Percentiles rank a stretch among this genome's conserved stretches.
Evolutionary conservation across 495 filamentous ascomycete genomes (phyloP).

Genomic region (Neurospora sp.): DNA sequence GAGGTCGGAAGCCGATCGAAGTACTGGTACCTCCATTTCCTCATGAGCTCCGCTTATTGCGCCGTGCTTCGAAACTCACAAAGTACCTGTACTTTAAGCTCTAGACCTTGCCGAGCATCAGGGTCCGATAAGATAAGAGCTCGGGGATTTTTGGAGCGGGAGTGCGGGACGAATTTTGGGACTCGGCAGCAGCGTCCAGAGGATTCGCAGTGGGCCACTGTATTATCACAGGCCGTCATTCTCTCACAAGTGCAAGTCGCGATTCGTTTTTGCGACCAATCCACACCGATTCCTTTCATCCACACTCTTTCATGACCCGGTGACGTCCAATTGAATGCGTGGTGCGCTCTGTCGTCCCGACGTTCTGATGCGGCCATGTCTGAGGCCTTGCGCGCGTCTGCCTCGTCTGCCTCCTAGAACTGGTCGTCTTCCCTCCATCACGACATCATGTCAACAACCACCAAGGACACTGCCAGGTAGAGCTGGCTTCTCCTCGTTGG

Average conservation of each 20-base stretch:
- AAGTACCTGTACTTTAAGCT: background rate
- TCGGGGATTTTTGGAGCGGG: constrained; percentile 4
- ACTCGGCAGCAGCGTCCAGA: background rate
- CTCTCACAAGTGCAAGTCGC: background rate
- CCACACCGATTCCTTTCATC: background rate
- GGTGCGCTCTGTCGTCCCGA: constrained; percentile 13
- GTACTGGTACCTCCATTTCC: background rate
- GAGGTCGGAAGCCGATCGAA: background rate
- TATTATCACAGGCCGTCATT: background rate
- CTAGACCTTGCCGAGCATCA: background rate
- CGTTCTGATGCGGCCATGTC: constrained; percentile 24
- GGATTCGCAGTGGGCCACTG: background rate
- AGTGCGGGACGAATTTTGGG: constrained; percentile 3
- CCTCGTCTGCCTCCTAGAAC: constrained; percentile 9
- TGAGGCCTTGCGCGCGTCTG: constrained; percentile 4
- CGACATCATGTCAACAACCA: background rate
- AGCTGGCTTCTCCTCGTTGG: background rate
- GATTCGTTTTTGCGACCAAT: background rate
- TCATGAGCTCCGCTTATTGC: background rate
- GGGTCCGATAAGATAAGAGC: background rate
- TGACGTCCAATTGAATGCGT: constrained; percentile 19
- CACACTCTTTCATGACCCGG: constrained; percentile 4
- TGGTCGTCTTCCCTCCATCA: background rate
- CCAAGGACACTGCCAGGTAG: background rate
- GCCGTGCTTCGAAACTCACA: fast-evolving